These are phyloP conservation scores for Penicillium robsamsonii DNA, from an alignment of 495 filamentous ascomycete species.

Conservation along the genomic window DNA sequence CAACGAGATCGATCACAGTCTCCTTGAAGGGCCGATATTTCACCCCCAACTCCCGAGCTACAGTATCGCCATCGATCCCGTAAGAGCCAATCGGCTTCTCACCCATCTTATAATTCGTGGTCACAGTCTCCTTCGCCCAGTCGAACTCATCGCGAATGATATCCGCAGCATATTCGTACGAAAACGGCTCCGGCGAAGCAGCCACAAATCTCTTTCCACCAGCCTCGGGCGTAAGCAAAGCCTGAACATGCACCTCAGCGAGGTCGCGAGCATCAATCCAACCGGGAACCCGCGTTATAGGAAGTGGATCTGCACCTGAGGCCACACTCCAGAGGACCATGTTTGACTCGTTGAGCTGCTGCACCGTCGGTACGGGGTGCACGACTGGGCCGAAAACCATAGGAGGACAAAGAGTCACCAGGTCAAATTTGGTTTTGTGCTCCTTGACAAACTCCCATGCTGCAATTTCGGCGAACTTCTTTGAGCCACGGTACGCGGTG, in stretches of 20 bases:
- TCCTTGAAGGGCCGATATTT: constrained; percentile 38
- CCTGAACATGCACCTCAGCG: constrained; percentile 42
- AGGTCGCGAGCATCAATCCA: constrained; percentile 50
- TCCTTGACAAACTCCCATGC: constrained; percentile 59
- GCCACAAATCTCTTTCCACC: constrained; percentile 39
- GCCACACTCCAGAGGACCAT: constrained; percentile 38
- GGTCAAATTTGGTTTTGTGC: constrained; percentile 63
- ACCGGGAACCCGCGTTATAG: constrained; percentile 31
- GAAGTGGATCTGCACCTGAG: constrained; percentile 27
- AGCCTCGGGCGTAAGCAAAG: constrained; percentile 29
- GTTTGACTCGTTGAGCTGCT: constrained; percentile 38
- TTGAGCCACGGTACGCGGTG: constrained; percentile 59
- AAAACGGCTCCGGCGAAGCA: constrained; percentile 36
- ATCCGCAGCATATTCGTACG: constrained; percentile 38
- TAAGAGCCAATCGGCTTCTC: constrained; percentile 27
- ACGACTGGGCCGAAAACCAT: constrained; percentile 48
- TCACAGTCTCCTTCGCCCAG: constrained; percentile 26
- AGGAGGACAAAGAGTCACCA: constrained; percentile 62
- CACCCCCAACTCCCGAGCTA: constrained; percentile 38
- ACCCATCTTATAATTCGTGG: constrained; percentile 28
- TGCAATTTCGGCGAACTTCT: constrained; percentile 56
- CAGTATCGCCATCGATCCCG: constrained; percentile 43
- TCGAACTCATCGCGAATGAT: constrained; percentile 35
- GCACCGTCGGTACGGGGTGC: constrained; percentile 31
- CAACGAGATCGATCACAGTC: constrained; percentile 30